Evolutionary conservation across 306 rosid genomes (phyloP), one percentile per base, ranked within the genome.

Genomic region (Cucurbita moschata): DNA sequence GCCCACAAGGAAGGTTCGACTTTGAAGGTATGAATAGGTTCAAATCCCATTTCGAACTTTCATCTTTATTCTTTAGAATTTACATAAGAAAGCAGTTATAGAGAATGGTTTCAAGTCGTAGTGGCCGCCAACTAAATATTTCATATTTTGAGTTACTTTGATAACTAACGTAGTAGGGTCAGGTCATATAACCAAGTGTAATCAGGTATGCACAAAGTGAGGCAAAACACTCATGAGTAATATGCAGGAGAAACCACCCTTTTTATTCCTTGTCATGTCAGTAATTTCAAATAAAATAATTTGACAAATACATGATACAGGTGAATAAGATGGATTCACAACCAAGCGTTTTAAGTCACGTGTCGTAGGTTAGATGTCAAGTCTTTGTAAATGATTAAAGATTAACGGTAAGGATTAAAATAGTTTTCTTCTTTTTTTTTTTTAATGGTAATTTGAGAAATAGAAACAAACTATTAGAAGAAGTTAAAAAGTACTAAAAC

Each of bases 1-100:
- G 99, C 99, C 75, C 99, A 95, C 86, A 95, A 91, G 86, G 97
- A 91, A 71, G 97, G 99, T 46, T 52, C 79, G 63, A 95, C 96
- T 79, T 88, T 95, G 76, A 95, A 91, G 96, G 99, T 91, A 77
- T 73, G 66, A 39, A 53, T 80, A 15, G 46, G 10, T 60, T 14
- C 7, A 58, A 59, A 30, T 30, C 40, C 6, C 7, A 59, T 30
- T 52, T 51, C 55, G 6, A 51, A 14, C 18, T 51, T 15, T 51
- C 19, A 51, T 53, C 23, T n/a, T 16, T n/a, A n/a, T 53, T 53
- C 16, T 53, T 53, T 8, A n/a, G n/a, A 53, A 4, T 51, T 15
- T 4, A 50, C 8, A 13, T 14, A 51, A 15, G 6, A 51, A 51
- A 14, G 19, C 16, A 12, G 4, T 10, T 9, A 2, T 9, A 46